phyloP scores from a whole-genome alignment of 805 yeast genomes.

The Candida montana region DNA sequence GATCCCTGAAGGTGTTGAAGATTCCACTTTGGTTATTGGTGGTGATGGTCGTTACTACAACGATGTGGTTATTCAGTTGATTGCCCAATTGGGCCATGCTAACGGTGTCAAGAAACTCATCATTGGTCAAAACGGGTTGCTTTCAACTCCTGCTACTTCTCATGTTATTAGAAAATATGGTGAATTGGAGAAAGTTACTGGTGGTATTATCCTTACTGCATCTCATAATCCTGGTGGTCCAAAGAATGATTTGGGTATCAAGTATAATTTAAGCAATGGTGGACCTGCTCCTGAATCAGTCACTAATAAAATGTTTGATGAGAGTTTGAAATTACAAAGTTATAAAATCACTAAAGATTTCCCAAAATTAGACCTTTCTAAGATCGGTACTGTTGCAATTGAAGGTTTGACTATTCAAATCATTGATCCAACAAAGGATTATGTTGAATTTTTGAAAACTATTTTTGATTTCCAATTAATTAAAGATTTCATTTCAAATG shows the following conservation, averaged over 20 bases:
- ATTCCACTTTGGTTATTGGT: conserved; percentile 80
- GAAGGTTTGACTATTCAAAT: conserved; percentile 73
- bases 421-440: conserved; percentile 75
- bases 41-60: conserved; percentile 97
- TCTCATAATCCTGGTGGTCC: conserved; percentile 99
- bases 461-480: conserved; percentile 87
- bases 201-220: conserved; percentile 94
- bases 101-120: conserved; percentile 84
- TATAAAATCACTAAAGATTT: conserved; percentile 58
- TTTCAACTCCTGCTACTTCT: conserved; percentile 97
- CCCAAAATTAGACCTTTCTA: conserved; percentile 58
- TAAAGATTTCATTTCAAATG: conserved; percentile 54
- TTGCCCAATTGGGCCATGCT: conserved; percentile 81
- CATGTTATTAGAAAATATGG: conserved; percentile 78
- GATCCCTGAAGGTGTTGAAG: conserved; percentile 83
- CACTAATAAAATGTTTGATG: conserved; percentile 79
- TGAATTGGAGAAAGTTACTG: conserved; percentile 59
- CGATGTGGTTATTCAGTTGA: conserved; percentile 71
- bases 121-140: conserved; percentile 80
- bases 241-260: conserved; percentile 85
- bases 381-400: conserved; percentile 45
- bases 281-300: conserved; percentile 98
- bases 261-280: conserved; percentile 90
- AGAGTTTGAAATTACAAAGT: conserved; percentile 48
- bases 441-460: conserved; percentile 69